Evolutionary conservation across 2,329 filamentous ascomycete genomes (phyloP), one percentile per base, ranked within the genome.

Genomic region (Trichoderma lentiforme): DNA sequence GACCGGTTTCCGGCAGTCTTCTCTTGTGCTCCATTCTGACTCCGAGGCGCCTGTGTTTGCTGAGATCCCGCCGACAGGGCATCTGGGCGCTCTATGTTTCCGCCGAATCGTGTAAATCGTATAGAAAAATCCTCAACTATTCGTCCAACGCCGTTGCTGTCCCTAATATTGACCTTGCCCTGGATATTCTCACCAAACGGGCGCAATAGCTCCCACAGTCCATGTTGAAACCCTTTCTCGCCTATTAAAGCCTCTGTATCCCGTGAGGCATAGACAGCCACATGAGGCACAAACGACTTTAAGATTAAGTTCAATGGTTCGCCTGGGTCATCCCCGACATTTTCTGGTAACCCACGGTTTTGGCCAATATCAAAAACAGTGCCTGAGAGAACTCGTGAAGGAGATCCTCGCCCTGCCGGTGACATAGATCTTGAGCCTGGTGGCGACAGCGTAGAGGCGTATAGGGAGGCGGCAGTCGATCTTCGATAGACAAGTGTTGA

Each of bases 81-180:
- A 67, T 87, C 85, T 2, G 86, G 86, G 63, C 84, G 81, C 75
- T 89, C 87, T 18, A 90, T 78, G 26, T 86, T 84, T 74, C 88
- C 85, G 2, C 90, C 90, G 70, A 97, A 88, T 72, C 89, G 88
- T 6, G 92, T 90, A 80, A 99, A 98, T 70, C 94, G 91, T 72
- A 99, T 88, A 1, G 93, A 92, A 81, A 94, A 99, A 80, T 98
- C 94, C 70, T 98, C 95, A 84, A 92, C 95, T 51, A 89, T 88
- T 78, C 90, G 90, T 79, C 94, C 95, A 57, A 91, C 89, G 9
- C 96, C 95, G 76, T 93, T 90, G 79, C 95, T 98, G 82, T 99
- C 96, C 76, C 96, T 87, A 70, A 98, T 91, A 4, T 93, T 93
- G 66, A 99, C 92, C 78, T 96, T 97, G 34, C 96, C 96, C 64